phyloP scores from a whole-genome alignment of 2,329 filamentous ascomycete genomes.

The Byssothecium circinans region DNA sequence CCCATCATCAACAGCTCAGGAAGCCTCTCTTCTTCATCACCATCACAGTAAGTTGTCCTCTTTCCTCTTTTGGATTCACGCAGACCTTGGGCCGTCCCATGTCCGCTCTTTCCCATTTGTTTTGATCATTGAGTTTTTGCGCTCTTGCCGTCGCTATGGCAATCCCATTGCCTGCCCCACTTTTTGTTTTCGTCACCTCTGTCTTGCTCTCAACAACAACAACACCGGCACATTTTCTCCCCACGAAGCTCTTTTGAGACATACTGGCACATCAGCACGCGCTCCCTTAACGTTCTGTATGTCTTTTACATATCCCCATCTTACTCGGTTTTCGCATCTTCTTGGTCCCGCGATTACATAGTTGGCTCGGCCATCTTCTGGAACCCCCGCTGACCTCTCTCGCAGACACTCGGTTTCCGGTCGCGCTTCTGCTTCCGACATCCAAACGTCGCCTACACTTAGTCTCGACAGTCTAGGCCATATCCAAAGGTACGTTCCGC shows the following conservation, averaged over 20 bases:
- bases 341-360: constrained; percentile 5
- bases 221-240: background rate
- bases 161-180: constrained; percentile 12
- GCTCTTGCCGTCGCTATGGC: constrained; percentile 14
- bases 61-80: background rate
- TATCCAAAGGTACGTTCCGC: constrained; percentile 7
- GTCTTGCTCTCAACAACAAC: constrained; percentile 6
- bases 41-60: constrained; percentile 2
- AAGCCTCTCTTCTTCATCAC: constrained; percentile 2
- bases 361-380: constrained; percentile 1
- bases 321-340: constrained; percentile 2
- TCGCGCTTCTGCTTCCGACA: background rate
- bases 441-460: background rate
- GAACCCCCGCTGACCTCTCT: constrained; percentile 5
- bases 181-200: constrained; percentile 9
- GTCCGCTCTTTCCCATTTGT: constrained; percentile 7
- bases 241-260: constrained; percentile 3
- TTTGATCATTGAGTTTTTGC: constrained; percentile 5
- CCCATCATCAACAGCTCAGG: constrained; percentile 13
- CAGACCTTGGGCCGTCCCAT: background rate
- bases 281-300: constrained; percentile 1
- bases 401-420: background rate
- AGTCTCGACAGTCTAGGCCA: background rate
- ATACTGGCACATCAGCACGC: background rate
- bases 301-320: constrained; percentile 1